phyloP scores from a whole-genome alignment of 1,284 basidiomycete genomes.

The Tremellales sp. region DNA sequence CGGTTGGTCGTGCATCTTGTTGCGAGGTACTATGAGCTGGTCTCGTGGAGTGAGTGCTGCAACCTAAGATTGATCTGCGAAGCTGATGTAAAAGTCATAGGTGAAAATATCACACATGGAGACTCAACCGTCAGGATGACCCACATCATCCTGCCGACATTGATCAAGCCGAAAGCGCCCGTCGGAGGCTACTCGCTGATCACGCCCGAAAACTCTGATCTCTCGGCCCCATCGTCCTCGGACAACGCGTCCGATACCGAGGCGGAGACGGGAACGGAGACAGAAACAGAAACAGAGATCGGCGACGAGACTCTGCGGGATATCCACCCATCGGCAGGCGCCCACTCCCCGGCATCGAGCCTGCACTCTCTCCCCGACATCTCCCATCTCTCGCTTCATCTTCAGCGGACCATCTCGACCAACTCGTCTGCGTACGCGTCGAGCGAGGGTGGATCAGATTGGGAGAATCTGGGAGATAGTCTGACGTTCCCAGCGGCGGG shows the following conservation, averaged over 20 bases:
- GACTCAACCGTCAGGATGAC: slow-evolving; percentile 37
- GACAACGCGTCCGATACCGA: slow-evolving; percentile 18
- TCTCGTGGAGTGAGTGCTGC: slow-evolving; percentile 43
- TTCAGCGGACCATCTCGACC: slow-evolving; percentile 20
- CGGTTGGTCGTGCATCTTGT: slow-evolving; percentile 45
- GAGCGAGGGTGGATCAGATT: slow-evolving; percentile 40
- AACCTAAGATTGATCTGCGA: slow-evolving; percentile 4
- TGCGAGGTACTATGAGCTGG: slow-evolving; percentile 44
- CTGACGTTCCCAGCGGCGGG: slow-evolving; percentile 11
- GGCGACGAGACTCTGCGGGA: slow-evolving; percentile 27
- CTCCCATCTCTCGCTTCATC: slow-evolving; percentile 6
- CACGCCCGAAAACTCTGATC: slow-evolving; percentile 44
- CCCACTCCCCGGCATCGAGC: slow-evolving; percentile 1
- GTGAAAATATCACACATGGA: slow-evolving; percentile 21
- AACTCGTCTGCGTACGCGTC: slow-evolving; percentile 39
- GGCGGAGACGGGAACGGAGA: slow-evolving; percentile 20
- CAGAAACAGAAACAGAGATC: slow-evolving; percentile 16
- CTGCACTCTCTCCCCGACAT: slow-evolving; percentile 4
- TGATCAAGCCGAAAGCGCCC: slow-evolving; percentile 20
- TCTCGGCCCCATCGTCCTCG: slow-evolving; percentile 28
- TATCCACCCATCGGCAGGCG: slow-evolving; percentile 16
- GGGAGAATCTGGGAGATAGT: slow-evolving; percentile 25
- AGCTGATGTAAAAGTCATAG: slow-evolving; percentile 7
- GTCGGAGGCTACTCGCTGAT: slow-evolving; percentile 17
- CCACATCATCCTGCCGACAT: slow-evolving; percentile 40